These are phyloP conservation scores for Prunus yedoensis DNA, from an alignment of 331 rosid genomes.

Conservation along the genomic window DNA sequence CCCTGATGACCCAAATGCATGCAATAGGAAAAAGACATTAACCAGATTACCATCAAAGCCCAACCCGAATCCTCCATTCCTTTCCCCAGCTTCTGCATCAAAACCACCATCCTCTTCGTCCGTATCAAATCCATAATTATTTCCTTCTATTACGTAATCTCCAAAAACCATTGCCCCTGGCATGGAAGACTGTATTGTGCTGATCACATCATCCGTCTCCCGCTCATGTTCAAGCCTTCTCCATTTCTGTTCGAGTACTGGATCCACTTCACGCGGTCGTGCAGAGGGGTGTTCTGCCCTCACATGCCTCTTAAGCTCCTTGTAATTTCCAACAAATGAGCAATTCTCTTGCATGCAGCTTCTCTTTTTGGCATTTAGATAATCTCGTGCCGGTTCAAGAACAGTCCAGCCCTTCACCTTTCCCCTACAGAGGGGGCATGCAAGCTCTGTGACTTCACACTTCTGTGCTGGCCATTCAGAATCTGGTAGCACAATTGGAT, in stretches of 20 bases:
- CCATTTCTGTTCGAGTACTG: constrained; percentile 86
- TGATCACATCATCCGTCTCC: constrained; percentile 89
- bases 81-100: constrained; percentile 34
- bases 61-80: constrained; percentile 54
- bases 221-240: constrained; percentile 88
- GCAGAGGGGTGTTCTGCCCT: constrained; percentile 79
- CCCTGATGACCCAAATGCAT: constrained; percentile 73
- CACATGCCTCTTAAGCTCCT: constrained; percentile 86
- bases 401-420: constrained; percentile 99
- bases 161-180: constrained; percentile 94
- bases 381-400: constrained; percentile 88
- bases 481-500: constrained; percentile 35
- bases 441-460: constrained; percentile 58
- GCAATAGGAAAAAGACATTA: constrained; percentile 82
- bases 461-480: constrained; percentile 41
- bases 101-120: constrained; percentile 70
- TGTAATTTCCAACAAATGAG: constrained; percentile 78
- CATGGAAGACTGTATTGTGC: constrained; percentile 81
- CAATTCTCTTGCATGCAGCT: constrained; percentile 93
- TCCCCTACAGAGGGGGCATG: constrained; percentile 80
- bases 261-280: constrained; percentile 85
- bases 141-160: constrained; percentile 89
- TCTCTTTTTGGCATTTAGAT: constrained; percentile 74
- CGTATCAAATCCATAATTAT: constrained; percentile 48
- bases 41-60: constrained; percentile 66